Evolutionary conservation across 78 protist species (phyloP).

Genomic region (Dictyostelium firmibasis): DNA sequence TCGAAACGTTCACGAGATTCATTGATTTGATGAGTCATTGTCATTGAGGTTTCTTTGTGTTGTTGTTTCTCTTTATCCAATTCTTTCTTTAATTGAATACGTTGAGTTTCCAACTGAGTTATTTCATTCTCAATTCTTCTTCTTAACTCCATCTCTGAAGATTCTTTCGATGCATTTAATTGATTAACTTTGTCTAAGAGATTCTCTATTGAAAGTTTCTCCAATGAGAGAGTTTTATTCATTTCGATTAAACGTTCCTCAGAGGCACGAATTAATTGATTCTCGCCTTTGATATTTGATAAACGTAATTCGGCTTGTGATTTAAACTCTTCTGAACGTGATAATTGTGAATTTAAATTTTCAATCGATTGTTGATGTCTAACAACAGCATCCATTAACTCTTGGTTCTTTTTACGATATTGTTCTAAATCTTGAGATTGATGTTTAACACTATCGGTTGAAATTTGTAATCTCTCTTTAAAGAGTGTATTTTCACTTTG

Average conservation of each 20-base stretch:
- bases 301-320: conserved; percentile 27
- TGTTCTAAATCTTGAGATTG: conserved; percentile 29
- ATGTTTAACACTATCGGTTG: background rate
- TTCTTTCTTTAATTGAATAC: conserved; percentile 48
- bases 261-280: conserved; percentile 6
- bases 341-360: background rate
- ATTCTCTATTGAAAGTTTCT: conserved; percentile 22
- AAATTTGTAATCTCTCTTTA: background rate
- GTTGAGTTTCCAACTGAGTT: conserved; percentile 7
- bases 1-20: conserved; percentile 66
- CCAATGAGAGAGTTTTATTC: conserved; percentile 17
- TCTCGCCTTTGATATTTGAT: conserved; percentile 27
- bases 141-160: conserved; percentile 36
- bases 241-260: conserved; percentile 42
- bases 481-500: conserved; percentile 6
- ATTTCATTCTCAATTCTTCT: conserved; percentile 50
- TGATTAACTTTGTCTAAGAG: conserved; percentile 27
- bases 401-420: conserved; percentile 41
- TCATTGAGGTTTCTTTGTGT: background rate
- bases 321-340: background rate
- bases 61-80: conserved; percentile 32
- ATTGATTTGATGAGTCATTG: conserved; percentile 37
- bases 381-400: conserved; percentile 25
- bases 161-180: conserved; percentile 43
- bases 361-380: conserved; percentile 50